Base-by-base conservation (phyloP, 257 asterid genomes). In the Solanum medicagineum region DNA sequence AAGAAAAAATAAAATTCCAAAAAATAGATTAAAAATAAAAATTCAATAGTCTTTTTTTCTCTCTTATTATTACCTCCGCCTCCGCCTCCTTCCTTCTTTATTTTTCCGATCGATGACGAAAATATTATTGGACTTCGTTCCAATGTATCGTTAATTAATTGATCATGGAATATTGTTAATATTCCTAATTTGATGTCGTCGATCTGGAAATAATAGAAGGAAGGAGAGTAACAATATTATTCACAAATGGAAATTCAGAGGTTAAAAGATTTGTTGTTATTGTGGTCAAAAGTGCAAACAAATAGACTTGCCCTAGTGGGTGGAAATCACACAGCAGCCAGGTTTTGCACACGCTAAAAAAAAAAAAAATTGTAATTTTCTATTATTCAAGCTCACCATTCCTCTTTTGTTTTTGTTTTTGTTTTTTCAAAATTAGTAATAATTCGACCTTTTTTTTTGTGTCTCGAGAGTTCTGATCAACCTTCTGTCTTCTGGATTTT, bases 251-350 rank as follows among this genome's bases (percentile, higher is more conserved):
- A 88, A 87, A 83, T 88, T 70, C 87, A 82, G 44, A 88, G 92
- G 44, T 85, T 88, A 12, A 83, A 69, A 75, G 89, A 88, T 7
- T 75, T 90, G 55, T 40, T 85, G 54, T 40, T 85, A 7, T 14
- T 90, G 70, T 85, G 89, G 79, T 69, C 73, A n/a, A 85, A 89
- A 47, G 51, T 81, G 80, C 82, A 79, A 82, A 84, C n/a, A 22
- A 86, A 42, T 77, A 83, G 89, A 40, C 87, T 88, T 24, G 80
- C 91, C 85, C 89, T 91, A 20, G 92, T 89, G 90, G 93, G 93
- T 89, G 92, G 92, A 49, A 91, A 91, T 68, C 93, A 91, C 90
- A 91, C 92, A 16, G 92, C 91, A 42, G 81, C 93, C 80, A 81
- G 92, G 86, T 91, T 91, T 87, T 89, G 93, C 88, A 86, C 92